These are phyloP conservation scores for Aspergillus ruber DNA, from an alignment of 2,329 filamentous ascomycete genomes.

Conservation along the genomic window DNA sequence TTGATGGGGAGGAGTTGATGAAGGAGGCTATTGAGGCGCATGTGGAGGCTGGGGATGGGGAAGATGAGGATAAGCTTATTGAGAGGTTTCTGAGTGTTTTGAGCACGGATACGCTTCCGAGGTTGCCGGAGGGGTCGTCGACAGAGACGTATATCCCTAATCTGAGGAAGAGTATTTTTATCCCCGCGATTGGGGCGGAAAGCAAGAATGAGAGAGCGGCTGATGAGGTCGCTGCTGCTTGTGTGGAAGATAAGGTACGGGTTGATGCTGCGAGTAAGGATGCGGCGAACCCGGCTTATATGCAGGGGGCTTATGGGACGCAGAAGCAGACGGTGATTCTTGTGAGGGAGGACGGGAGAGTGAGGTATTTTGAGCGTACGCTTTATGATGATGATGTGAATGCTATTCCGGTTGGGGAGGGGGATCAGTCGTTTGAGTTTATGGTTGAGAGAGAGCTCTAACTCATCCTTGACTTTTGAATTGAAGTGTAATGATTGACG, in stretches of 20 bases:
- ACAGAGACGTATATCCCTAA: conserved; percentile 49
- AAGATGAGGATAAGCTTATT: conserved; percentile 40
- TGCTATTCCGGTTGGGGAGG: conserved; percentile 7
- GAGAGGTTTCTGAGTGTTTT: conserved; percentile 46
- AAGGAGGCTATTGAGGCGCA: conserved; percentile 41
- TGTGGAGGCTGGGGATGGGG: conserved; percentile 32
- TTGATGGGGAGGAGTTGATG: conserved; percentile 47
- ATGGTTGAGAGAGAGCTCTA: conserved; percentile 1
- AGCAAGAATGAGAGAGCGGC: conserved; percentile 28
- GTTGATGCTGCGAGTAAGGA: conserved; percentile 7
- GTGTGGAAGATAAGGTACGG: conserved; percentile 6
- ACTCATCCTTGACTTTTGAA: not conserved
- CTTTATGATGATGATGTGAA: conserved; percentile 46
- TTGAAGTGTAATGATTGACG: no score
- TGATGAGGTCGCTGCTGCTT: conserved; percentile 26
- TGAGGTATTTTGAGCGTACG: conserved; percentile 54
- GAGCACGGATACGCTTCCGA: conserved; percentile 48
- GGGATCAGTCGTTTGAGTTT: conserved; percentile 11
- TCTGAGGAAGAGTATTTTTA: conserved; percentile 53
- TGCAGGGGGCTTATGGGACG: conserved; percentile 51
- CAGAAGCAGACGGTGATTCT: conserved; percentile 57
- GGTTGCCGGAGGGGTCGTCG: conserved; percentile 38
- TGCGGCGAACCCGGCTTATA: conserved; percentile 22
- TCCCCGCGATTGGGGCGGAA: conserved; percentile 48
- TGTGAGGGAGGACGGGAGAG: conserved; percentile 45